These are phyloP conservation scores for Hyaloscypha finlandica DNA, from an alignment of 495 filamentous ascomycete genomes.

Conservation along the genomic window DNA sequence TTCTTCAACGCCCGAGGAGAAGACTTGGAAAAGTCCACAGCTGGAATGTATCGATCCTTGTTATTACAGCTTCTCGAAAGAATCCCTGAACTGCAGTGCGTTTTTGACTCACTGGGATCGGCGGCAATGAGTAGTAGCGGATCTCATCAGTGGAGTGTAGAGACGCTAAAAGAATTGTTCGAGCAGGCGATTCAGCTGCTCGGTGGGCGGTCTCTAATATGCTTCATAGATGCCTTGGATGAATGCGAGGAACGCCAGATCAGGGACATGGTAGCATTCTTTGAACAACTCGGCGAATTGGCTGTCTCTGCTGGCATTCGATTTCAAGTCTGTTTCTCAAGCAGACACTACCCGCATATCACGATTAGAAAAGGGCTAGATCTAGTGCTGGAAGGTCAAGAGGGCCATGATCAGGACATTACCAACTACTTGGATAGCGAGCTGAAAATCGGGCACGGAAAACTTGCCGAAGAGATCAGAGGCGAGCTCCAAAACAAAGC, in stretches of 20 bases:
- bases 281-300: constrained; percentile 27
- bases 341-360: constrained; percentile 39
- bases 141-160: constrained; percentile 26
- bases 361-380: constrained; percentile 29
- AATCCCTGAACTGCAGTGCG: constrained; percentile 32
- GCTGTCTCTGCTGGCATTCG: constrained; percentile 16
- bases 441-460: constrained; percentile 22
- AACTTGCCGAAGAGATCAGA: constrained; percentile 30
- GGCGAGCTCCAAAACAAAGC: constrained; percentile 22
- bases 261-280: constrained; percentile 24
- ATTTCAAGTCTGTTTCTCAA: constrained; percentile 38
- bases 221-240: constrained; percentile 39
- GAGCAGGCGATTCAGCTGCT: constrained; percentile 12
- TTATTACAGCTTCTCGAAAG: constrained; percentile 37
- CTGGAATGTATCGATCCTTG: constrained; percentile 59
- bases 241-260: constrained; percentile 38
- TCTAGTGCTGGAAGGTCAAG: constrained; percentile 34
- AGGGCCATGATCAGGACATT: constrained; percentile 32
- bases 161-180: constrained; percentile 9
- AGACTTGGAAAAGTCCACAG: constrained; percentile 49
- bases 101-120: constrained; percentile 27
- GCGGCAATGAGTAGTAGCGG: not conserved
- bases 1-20: constrained; percentile 56
- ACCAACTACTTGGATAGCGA: constrained; percentile 27
- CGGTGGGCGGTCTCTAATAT: constrained; percentile 21